Evolutionary conservation across 2,329 filamentous ascomycete genomes (phyloP), one percentile per base, ranked within the genome.

Genomic region (Aschersonia sp.): DNA sequence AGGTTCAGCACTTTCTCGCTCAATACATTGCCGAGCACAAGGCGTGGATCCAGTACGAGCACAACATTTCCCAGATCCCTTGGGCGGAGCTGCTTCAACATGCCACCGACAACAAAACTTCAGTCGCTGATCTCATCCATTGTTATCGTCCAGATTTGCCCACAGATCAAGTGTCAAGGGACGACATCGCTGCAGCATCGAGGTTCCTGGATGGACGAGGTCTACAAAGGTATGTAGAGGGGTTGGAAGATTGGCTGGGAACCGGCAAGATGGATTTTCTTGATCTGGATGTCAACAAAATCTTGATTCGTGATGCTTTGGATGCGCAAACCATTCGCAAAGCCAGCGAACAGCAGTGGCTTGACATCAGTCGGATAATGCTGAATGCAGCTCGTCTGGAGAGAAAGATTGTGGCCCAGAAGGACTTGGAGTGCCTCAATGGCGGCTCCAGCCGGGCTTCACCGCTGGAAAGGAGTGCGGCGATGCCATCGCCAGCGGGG

Each of bases 1-100:
- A 61, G 35, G 46, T 59, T 10, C 50, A 51, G 4, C 45, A 47
- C 0, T 62, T 61, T 40, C 46, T 58, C 30, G 47, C 47, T 6
- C 40, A 47, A 5, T 61, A 62, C 45, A 45, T 53, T 2, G 43
- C 48, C 4, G 49, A 60, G 39, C 48, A 50, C 12, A 45, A 50
- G 9, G 32, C 40, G n/a, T 57, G 57, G 54, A 11, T 44, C 1
- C 32, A 40, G 0, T 61, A 54, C 49, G 52, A 59, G 22, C 29
- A 53, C 5, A 11, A 47, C 1, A 32, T 55, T 4, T 31, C 44
- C 7, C 45, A 32, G 3, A 55, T 56, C 8, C 48, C 53, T 0
- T 52, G 53, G 47, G 30, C 29, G 1, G 43, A 52, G 0, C 14
- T 58, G 2, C 41, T 48, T 2, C 32, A 46, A 4, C 31, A 52